Percentiles rank a stretch among this genome's conserved stretches.
phyloP scores from a whole-genome alignment of 345 rosid genomes.

The Odontarrhena argentea region DNA sequence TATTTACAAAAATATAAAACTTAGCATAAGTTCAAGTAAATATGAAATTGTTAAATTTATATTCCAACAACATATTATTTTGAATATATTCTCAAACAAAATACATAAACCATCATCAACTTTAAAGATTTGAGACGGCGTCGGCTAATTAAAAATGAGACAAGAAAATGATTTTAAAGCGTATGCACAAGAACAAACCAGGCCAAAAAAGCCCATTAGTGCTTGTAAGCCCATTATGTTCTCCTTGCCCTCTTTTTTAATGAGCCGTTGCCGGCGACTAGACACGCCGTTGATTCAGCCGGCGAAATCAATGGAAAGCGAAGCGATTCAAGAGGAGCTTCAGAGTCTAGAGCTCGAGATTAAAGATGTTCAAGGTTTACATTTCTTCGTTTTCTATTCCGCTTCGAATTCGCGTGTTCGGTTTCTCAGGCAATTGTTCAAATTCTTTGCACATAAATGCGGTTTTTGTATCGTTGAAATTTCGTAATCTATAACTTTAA shows the following conservation, averaged over 20 bases:
- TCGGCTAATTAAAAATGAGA: too few relatives aligned
- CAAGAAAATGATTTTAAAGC: too few relatives aligned
- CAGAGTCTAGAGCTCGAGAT: constrained; percentile 58
- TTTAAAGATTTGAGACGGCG: too few relatives aligned
- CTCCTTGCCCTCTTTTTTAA: constrained; percentile 11
- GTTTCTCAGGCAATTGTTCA: constrained; percentile 4
- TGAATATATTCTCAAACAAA: too few relatives aligned
- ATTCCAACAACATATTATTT: too few relatives aligned
- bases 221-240: constrained; percentile 15
- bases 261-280: constrained; percentile 23
- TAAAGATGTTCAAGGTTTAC: constrained; percentile 71
- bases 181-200: not conserved
- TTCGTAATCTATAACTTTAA: constrained; percentile 6
- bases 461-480: not conserved
- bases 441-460: not conserved
- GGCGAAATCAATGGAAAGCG: constrained; percentile 50
- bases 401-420: not conserved
- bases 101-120: too few relatives aligned
- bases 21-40: too few relatives aligned
- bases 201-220: constrained; percentile 6
- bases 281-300: constrained; percentile 26
- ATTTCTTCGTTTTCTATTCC: not conserved
- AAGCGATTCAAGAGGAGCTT: constrained; percentile 61
- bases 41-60: too few relatives aligned
- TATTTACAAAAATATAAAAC: too few relatives aligned